Evolutionary conservation across 2,329 filamentous ascomycete genomes (phyloP), one percentile per base, ranked within the genome.

Genomic region (Monilinia fructigena): DNA sequence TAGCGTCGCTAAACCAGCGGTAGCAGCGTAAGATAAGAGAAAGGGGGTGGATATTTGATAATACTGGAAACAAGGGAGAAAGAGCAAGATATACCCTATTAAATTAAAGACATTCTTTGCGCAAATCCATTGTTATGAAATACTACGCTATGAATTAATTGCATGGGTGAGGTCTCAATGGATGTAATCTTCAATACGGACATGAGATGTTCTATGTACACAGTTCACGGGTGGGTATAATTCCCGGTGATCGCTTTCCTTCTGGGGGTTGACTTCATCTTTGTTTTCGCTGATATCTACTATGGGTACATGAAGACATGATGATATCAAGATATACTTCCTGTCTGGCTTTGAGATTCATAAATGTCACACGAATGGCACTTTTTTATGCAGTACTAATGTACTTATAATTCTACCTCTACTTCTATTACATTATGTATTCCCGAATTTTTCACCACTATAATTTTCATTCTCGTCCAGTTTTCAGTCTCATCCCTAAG

Each of bases 1-100:
- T 77, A 86, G 83, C 14, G 56, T 67, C 11, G 45, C 64, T 54
- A 68, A 68, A 28, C 66, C 65, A 35, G 63, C 62, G 16, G n/a
- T 54, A 50, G 45, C 66, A 12, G 59, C 53, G 23, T 69, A 63
- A 35, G 55, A 8, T 40, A 23, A 6, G 26, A 26, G 53, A 8
- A 53, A 23, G 7, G 26, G 45, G 6, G 31, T 14, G 45, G 42
- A 45, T 23, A 48, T 60, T 58, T 18, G 31, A 18, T 28, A 26
- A 40, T 18, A 50, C 18, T 12, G 26, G 26, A 63, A 40, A n/a
- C 26, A 20, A 18, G 61, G 11, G n/a, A 42, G 14, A 11, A 53
- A 58, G 18, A 11, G 35, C 48, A 28, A 47, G 40, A 65, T 65
- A 65, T 64, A 64, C 62, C 62, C 62, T 55, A 48, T 64, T 47